Evolutionary conservation across 108 stramenopile species (phyloP).

Genomic region (Stephanodiscus minutulus): DNA sequence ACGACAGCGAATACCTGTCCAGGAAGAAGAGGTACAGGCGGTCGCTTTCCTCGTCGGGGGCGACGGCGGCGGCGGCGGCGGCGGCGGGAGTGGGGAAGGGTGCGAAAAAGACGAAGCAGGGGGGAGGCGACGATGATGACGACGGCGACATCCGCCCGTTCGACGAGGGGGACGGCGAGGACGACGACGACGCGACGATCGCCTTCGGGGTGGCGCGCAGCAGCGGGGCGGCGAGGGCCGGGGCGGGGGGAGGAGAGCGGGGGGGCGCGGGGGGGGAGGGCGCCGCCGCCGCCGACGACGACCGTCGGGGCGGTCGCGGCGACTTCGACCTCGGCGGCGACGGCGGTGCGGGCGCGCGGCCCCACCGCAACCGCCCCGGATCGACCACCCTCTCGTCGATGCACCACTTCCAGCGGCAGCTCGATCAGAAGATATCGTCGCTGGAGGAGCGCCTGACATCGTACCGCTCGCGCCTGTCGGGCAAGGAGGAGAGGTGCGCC

Average conservation of each 20-base stretch:
- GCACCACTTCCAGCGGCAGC: conserved; percentile 31
- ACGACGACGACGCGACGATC: background rate
- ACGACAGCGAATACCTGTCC: background rate
- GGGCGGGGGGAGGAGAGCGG: background rate
- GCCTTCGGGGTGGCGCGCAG: background rate
- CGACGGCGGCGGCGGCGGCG: background rate
- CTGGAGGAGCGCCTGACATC: conserved; percentile 8
- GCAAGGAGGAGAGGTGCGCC: background rate
- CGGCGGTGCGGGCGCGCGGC: background rate
- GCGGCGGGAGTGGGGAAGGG: background rate
- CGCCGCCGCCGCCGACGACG: conserved; percentile 15
- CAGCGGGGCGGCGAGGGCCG: background rate
- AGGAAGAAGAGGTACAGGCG: background rate
- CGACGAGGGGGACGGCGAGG: background rate
- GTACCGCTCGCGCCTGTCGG: background rate
- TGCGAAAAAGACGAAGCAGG: background rate
- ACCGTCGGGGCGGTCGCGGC: no score
- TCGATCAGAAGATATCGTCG: conserved; percentile 21
- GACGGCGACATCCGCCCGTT: background rate
- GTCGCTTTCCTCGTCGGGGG: background rate
- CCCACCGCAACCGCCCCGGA: no score
- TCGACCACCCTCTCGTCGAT: conserved; percentile 7
- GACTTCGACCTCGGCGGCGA: no score
- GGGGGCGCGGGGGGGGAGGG: background rate
- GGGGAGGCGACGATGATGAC: conserved; percentile 6